Evolutionary conservation across 176 grass and related monocot species (phyloP).

Genomic region (Musa schizocarpa): DNA sequence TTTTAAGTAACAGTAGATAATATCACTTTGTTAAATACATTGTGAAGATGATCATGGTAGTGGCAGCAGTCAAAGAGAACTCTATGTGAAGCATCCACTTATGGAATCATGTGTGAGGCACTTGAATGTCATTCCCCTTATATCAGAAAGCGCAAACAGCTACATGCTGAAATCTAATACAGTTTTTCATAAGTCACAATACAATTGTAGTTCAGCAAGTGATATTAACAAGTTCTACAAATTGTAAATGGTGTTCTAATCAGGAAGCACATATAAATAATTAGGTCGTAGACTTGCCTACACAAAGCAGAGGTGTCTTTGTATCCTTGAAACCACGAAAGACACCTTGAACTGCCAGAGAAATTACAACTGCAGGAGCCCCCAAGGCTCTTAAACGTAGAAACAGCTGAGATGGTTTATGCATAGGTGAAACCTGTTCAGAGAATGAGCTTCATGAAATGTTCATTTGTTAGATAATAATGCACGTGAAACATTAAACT

Average conservation of each 20-base stretch:
- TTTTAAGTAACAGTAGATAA: too few relatives aligned
- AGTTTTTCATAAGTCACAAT: background rate
- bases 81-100: background rate
- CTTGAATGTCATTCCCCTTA: background rate
- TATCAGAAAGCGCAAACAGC: background rate
- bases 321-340: conserved; percentile 64
- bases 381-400: conserved; percentile 55
- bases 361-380: conserved; percentile 60
- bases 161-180: background rate
- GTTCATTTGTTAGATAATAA: background rate
- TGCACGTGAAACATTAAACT: background rate
- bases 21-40: background rate
- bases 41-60: background rate
- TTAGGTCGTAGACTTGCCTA: conserved; percentile 26
- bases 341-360: conserved; percentile 56
- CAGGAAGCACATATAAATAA: background rate
- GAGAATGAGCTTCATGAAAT: background rate
- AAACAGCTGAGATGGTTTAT: conserved; percentile 33
- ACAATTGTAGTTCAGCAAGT: background rate
- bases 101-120: background rate
- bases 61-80: background rate
- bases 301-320: conserved; percentile 48
- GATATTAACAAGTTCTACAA: background rate
- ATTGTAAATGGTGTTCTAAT: background rate
- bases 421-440: conserved; percentile 42